Evolutionary conservation across 2,329 filamentous ascomycete genomes (phyloP), one percentile per base, ranked within the genome.

Genomic region (Ilyonectria destructans): DNA sequence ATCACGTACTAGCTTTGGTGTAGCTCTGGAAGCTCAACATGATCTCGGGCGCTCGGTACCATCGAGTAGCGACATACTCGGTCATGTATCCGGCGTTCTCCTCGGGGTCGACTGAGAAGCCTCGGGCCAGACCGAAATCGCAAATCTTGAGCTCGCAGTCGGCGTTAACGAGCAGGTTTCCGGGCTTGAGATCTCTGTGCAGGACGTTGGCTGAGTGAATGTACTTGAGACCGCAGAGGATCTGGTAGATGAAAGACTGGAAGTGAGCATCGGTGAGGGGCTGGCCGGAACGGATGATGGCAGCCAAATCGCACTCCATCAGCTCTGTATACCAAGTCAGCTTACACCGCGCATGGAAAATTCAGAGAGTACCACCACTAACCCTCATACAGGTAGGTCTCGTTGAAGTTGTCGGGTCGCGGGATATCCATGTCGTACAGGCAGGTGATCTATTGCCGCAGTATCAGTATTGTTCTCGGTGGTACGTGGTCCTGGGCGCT

Each of bases 11-110:
- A 75, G 96, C 96, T 94, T 99, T 99, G 78, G 96, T 99, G 84
- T 99, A 99, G 86, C 95, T 98, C 84, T 98, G 96, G 90, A 99
- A 99, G 86, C 95, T 98, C 82, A 99, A 86, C 96, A 99, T 99
- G 77, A 99, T 99, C 83, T 99, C 96, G 6, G 96, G 96, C 4
- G 96, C 96, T 84, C 88, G 87, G 78, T 90, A 99, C 96, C 96
- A 99, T 85, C 96, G 90, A 59, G 96, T 99, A 58, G 96, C 96
- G 63, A 99, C 96, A 79, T 99, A 99, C 84, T 99, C 96, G 12
- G 96, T 99, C 96, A 99, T 98, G 84, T 98, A 99, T 23, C 96
- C 96, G 19, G 96, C 96, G 80, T 98, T 98, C 85, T 99, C 96
- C 82, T 99, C 94, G 1, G 96, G 96, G 75, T 98, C 96, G 78